Conservation (phyloP, 306 rosid genomes). For the Cotoneaster glaucophyllus region DNA sequence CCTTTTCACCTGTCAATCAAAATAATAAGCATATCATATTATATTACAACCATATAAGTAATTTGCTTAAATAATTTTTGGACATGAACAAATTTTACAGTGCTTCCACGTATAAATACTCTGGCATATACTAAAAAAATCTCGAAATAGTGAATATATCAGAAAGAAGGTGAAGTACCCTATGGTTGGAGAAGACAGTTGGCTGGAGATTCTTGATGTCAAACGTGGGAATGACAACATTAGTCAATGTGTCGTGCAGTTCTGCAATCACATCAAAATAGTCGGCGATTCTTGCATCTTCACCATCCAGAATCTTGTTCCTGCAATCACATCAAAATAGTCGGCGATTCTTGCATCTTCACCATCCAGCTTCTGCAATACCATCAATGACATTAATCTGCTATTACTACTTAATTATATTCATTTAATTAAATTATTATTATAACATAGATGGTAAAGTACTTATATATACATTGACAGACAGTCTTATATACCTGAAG, state of each 20-base stretch:
- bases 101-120: too few relatives aligned
- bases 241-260: conserved; percentile 37
- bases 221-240: conserved; percentile 47
- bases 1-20: conserved; percentile 17
- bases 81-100: not conserved
- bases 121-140: too few relatives aligned
- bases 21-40: not conserved
- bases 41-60: not conserved
- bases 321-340: conserved; percentile 60
- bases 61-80: not conserved
- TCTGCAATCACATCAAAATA: conserved; percentile 65
- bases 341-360: conserved; percentile 40
- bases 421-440: too few relatives aligned
- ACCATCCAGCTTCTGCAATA: conserved; percentile 50
- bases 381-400: not conserved
- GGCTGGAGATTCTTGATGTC: conserved; percentile 59
- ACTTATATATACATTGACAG: too few relatives aligned
- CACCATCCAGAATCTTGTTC: too few relatives aligned
- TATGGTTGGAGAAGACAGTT: conserved; percentile 48
- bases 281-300: conserved; percentile 24
- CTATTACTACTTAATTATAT: too few relatives aligned
- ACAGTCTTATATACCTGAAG: conserved; percentile 35
- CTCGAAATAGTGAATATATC: not conserved
- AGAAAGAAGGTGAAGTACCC: conserved; percentile 11
- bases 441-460: too few relatives aligned